These are phyloP conservation scores for Fusarium nurragi DNA, from an alignment of 2,329 filamentous ascomycete genomes.

Conservation along the genomic window DNA sequence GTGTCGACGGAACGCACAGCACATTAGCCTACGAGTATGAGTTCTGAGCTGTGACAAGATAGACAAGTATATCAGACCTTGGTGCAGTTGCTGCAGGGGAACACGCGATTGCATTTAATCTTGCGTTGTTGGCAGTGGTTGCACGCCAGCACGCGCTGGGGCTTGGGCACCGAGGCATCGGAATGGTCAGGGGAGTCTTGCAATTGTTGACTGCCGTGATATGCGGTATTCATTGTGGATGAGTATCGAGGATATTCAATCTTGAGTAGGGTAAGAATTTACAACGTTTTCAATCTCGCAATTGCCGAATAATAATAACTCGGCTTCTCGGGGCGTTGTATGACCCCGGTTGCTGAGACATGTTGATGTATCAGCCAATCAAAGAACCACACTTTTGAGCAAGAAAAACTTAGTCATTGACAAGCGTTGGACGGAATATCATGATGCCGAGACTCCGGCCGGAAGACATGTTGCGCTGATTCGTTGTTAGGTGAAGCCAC, in stretches of 20 bases:
- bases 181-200: conserved; percentile 18
- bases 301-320: background rate
- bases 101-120: conserved; percentile 20
- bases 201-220: background rate
- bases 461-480: no score
- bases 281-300: no score
- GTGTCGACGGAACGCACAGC: conserved; percentile 3
- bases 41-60: fast-evolving
- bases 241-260: no score
- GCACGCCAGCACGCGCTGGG: conserved; percentile 8
- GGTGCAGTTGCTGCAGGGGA: conserved; percentile 10
- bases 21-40: background rate
- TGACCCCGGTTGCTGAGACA: conserved; percentile 4
- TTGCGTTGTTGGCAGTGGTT: conserved; percentile 24
- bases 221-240: background rate
- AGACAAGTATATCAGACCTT: background rate
- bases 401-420: background rate
- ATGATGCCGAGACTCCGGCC: no score
- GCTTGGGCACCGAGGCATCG: conserved; percentile 3
- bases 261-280: no score
- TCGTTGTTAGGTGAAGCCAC: no score
- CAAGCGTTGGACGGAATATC: no score
- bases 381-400: background rate
- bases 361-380: background rate
- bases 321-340: conserved; percentile 23